These are phyloP conservation scores for Colletotrichum sidae DNA, from an alignment of 2,329 filamentous ascomycete species.

Conservation along the genomic window DNA sequence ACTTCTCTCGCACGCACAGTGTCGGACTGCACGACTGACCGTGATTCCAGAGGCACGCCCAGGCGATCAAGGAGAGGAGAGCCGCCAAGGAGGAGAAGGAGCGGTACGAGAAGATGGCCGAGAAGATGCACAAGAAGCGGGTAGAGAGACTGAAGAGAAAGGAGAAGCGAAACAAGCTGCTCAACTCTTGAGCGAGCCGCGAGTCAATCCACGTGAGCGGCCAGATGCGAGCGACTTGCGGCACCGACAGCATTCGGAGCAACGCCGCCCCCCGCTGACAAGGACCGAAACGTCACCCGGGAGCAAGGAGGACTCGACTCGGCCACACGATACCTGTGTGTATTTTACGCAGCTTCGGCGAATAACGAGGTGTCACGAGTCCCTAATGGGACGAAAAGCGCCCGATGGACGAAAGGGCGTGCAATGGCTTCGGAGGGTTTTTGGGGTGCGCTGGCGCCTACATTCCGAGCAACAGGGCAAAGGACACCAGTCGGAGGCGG, in stretches of 20 bases:
- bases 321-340: conserved; percentile 17
- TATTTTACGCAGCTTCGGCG: conserved; percentile 18
- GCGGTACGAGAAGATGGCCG: conserved; percentile 91
- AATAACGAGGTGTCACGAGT: conserved; percentile 23
- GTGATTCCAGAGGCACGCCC: conserved; percentile 72
- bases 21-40: conserved; percentile 13
- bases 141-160: conserved; percentile 93
- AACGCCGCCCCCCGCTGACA: conserved; percentile 19
- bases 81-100: conserved; percentile 93
- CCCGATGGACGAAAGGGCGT: neutral
- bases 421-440: conserved; percentile 1
- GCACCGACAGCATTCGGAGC: conserved; percentile 10
- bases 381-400: conserved; percentile 26
- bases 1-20: conserved; percentile 8
- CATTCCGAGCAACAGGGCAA: neutral
- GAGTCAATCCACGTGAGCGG: conserved; percentile 12
- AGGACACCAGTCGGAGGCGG: conserved; percentile 11
- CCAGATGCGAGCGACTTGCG: conserved; percentile 11
- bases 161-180: conserved; percentile 94
- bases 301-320: conserved; percentile 23
- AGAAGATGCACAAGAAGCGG: conserved; percentile 97
- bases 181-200: conserved; percentile 67
- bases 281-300: conserved; percentile 26
- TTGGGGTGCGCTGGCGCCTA: neutral
- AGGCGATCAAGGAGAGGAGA: conserved; percentile 85